Evolutionary conservation across 345 rosid species (phyloP), one percentile per base, ranked within the genome.

Genomic region (Dovyalis caffra): DNA sequence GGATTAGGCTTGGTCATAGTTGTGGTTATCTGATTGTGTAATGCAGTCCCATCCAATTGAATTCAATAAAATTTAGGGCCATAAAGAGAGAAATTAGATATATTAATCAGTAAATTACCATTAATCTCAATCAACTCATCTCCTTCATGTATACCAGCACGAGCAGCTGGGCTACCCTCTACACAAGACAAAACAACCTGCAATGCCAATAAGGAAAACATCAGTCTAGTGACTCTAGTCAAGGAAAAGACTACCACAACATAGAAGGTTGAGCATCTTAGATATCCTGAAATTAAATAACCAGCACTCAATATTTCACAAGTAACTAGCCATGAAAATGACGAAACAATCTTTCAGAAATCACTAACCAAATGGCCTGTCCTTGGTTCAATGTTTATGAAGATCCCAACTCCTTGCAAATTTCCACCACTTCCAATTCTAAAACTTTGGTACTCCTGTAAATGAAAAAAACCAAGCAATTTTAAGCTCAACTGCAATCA

Each of bases 391-490:
- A 83, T 64, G 56, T 80, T 90, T 51, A 91, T 87, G 84, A 90
- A 90, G 67, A 94, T 74, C 26, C 98, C 98, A 70, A 94, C 97
- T 29, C 98, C 97, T 87, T 94, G 98, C 72, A 94, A 83, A 78
- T 90, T 91, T 32, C 98, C 97, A 64, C 91, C 94, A 64, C 91
- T 93, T 34, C 97, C 97, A 66, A 91, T 90, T 80, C 95, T 90
- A 75, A 91, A 94, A 87, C 85, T 94, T 77, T 86, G 97, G 68
- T 90, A 94, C 70, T 94, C 98, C 98, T 94, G 85, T 26, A 71
- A 71, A 61, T n/a, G 68, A 68, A 70, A 68, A 70, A 68, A 60
- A 26, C 35, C 67, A 60, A 33, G 35, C 21, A 31, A 28, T 16
- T 33, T 31, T 1, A 26, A 20, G 26, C 16, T 73, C 34, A 74